Conservation (phyloP, 2,329 filamentous ascomycete genomes). For the Chaetomium sp. region DNA sequence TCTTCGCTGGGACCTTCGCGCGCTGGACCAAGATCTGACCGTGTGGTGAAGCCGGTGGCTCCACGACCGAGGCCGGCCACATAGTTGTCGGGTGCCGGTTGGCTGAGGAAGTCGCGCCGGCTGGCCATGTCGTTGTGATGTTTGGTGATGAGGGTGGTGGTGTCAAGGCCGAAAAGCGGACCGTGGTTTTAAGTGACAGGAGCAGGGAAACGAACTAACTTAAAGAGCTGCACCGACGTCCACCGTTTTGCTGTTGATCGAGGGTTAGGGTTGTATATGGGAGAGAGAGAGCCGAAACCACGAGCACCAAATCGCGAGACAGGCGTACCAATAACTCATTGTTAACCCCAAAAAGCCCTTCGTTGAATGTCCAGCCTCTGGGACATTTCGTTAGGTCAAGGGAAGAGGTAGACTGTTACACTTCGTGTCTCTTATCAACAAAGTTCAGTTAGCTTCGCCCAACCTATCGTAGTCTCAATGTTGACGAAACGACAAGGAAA, state of each 20-base stretch:
- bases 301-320: no score
- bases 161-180: background rate
- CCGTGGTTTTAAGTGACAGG: background rate
- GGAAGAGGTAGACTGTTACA: no score
- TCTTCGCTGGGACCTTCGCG: conserved; percentile 94
- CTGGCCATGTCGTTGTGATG: conserved; percentile 38
- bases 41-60: conserved; percentile 95
- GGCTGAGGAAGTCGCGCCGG: conserved; percentile 80
- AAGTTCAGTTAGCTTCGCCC: no score
- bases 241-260: background rate
- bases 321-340: no score
- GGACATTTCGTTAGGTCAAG: no score
- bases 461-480: no score
- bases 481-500: no score
- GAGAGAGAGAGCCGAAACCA: no score
- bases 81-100: conserved; percentile 79
- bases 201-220: no score
- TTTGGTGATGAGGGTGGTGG: background rate
- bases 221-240: background rate
- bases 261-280: background rate
- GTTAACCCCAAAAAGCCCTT: no score
- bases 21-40: conserved; percentile 91
- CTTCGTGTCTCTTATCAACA: no score
- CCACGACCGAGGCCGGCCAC: conserved; percentile 96
- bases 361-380: no score